Evolutionary conservation across 2,329 filamentous ascomycete species (phyloP).

Genomic region (Trichoderma gracile): DNA sequence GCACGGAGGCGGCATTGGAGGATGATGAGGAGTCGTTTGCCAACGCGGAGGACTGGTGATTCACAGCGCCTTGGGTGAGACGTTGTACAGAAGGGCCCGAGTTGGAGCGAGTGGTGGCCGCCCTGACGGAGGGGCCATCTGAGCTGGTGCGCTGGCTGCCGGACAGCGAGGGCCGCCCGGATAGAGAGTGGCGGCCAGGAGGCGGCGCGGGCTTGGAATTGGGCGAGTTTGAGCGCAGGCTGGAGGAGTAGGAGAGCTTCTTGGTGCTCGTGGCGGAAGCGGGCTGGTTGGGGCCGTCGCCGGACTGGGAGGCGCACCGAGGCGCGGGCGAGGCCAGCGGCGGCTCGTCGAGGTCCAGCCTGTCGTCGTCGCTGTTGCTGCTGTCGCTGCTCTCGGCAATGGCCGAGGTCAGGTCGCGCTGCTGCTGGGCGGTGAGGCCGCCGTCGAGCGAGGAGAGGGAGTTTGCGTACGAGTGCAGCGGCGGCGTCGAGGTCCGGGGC

Average conservation of each 20-base stretch:
- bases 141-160: constrained; percentile 41
- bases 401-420: constrained; percentile 47
- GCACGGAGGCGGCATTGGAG: constrained; percentile 30
- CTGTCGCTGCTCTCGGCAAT: constrained; percentile 48
- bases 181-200: constrained; percentile 35
- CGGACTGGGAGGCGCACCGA: constrained; percentile 24
- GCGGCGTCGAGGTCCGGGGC: constrained; percentile 61
- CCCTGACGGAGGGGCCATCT: constrained; percentile 37
- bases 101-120: constrained; percentile 35
- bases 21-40: constrained; percentile 41
- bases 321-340: constrained; percentile 31
- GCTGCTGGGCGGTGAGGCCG: constrained; percentile 38
- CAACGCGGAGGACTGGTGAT: constrained; percentile 47
- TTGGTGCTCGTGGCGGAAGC: not conserved
- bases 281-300: constrained; percentile 23
- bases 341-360: constrained; percentile 27
- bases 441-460: constrained; percentile 55
- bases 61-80: constrained; percentile 43
- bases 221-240: constrained; percentile 11
- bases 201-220: not conserved
- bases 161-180: constrained; percentile 36
- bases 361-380: constrained; percentile 48
- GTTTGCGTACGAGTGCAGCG: constrained; percentile 58
- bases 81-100: constrained; percentile 36
- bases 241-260: constrained; percentile 24